Conservation (phyloP, 2,329 filamentous ascomycete species). For the Penicillium sp. region DNA sequence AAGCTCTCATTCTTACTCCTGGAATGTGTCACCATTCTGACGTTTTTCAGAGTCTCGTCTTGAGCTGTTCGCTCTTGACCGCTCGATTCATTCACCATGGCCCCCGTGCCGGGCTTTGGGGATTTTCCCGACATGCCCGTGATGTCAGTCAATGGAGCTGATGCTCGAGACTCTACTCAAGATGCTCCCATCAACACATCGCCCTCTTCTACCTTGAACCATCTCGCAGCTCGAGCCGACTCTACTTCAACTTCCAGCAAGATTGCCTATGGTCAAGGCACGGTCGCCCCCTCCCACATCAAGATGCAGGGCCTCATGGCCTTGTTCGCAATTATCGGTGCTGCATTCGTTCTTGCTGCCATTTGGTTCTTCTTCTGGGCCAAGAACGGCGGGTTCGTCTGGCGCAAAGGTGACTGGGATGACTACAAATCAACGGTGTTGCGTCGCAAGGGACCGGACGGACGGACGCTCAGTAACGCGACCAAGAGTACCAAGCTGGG, state of each 20-base stretch:
- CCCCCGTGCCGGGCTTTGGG: constrained; percentile 26
- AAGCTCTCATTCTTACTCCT: neutral
- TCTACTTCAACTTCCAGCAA: constrained; percentile 17
- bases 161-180: constrained; percentile 14
- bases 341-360: constrained; percentile 67
- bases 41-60: constrained; percentile 28
- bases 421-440: constrained; percentile 97
- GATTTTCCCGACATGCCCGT: constrained; percentile 24
- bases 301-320: constrained; percentile 69
- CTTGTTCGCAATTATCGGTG: constrained; percentile 80
- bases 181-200: constrained; percentile 9
- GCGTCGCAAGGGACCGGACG: constrained; percentile 83
- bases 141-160: constrained; percentile 8
- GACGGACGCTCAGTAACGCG: constrained; percentile 77
- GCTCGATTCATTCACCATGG: constrained; percentile 27
- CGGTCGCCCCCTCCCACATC: constrained; percentile 42
- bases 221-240: constrained; percentile 30
- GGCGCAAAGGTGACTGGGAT: constrained; percentile 85
- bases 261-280: constrained; percentile 33
- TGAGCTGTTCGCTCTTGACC: constrained; percentile 38
- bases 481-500: constrained; percentile 80
- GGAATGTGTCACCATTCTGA: constrained; percentile 11
- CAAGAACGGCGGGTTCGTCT: constrained; percentile 90
- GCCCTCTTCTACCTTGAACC: constrained; percentile 26
- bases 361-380: constrained; percentile 99